These are phyloP conservation scores for Lactarius hatsudake DNA, from an alignment of 768 basidiomycete genomes.

Conservation along the genomic window DNA sequence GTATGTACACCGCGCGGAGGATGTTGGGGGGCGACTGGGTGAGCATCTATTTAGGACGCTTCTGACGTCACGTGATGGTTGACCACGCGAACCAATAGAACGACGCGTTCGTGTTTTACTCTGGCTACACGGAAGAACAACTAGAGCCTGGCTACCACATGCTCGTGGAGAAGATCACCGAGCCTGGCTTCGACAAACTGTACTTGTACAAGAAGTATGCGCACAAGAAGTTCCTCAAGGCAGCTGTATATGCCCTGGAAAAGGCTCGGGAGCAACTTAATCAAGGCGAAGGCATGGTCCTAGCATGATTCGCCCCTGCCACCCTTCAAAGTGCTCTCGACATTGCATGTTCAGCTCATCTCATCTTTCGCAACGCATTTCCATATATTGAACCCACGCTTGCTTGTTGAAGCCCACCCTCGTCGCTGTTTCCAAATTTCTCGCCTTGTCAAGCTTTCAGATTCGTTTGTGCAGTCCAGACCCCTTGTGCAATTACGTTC, in stretches of 20 bases:
- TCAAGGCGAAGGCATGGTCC: slow-evolving; percentile 28
- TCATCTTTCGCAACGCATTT: slow-evolving; percentile 20
- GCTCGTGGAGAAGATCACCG: slow-evolving; percentile 79
- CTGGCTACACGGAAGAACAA: slow-evolving; percentile 87
- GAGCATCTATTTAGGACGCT: slow-evolving; percentile 39
- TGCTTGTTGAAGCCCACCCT: slow-evolving; percentile 20
- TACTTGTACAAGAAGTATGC: slow-evolving; percentile 97
- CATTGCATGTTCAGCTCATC: slow-evolving; percentile 12
- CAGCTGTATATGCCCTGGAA: slow-evolving; percentile 70
- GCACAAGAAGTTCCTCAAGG: slow-evolving; percentile 97
- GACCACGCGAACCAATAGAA: slow-evolving; percentile 52
- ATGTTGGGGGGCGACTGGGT: slow-evolving; percentile 99
- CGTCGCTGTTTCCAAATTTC: slow-evolving; percentile 26
- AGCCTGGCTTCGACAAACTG: slow-evolving; percentile 73
- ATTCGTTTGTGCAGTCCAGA: slow-evolving; percentile 22
- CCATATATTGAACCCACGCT: slow-evolving; percentile 19
- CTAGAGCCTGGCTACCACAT: slow-evolving; percentile 75
- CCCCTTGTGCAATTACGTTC: slow-evolving; percentile 21
- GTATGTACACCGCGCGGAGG: slow-evolving; percentile 92
- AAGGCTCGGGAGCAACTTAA: slow-evolving; percentile 53
- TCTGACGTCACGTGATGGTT: slow-evolving; percentile 28
- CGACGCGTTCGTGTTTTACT: slow-evolving; percentile 89
- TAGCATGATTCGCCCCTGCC: slow-evolving; percentile 18
- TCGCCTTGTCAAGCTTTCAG: slow-evolving; percentile 27
- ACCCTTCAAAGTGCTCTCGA: slow-evolving; percentile 10